Conservation (phyloP, 2,329 filamentous ascomycete species). For the Epichloe sp. region DNA sequence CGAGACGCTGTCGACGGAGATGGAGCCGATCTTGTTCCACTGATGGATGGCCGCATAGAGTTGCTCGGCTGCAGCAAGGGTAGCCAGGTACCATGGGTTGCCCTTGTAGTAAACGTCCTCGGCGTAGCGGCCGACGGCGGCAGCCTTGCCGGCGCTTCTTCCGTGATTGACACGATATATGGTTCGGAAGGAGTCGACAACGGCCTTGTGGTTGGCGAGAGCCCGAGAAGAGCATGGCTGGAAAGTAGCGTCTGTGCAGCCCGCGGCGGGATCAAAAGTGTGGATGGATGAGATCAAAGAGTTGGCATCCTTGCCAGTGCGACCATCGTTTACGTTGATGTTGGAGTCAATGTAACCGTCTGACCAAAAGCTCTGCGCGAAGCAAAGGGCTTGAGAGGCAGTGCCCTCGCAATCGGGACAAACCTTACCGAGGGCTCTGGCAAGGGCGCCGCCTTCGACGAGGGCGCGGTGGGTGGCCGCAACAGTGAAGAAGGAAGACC, state of each 20-base stretch:
- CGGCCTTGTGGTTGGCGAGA: constrained; percentile 62
- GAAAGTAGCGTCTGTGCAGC: constrained; percentile 59
- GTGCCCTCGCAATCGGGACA: constrained; percentile 49
- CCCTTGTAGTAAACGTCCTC: constrained; percentile 66
- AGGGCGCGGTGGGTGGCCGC: constrained; percentile 56
- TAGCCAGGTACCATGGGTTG: constrained; percentile 72
- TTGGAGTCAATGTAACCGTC: constrained; percentile 55
- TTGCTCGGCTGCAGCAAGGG: constrained; percentile 65
- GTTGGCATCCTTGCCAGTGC: constrained; percentile 60
- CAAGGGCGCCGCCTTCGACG: constrained; percentile 53
- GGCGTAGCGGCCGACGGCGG: constrained; percentile 53
- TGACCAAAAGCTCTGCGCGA: constrained; percentile 62
- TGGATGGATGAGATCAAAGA: constrained; percentile 54
- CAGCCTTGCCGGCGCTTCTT: constrained; percentile 43
- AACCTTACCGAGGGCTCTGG: constrained; percentile 45
- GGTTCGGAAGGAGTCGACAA: constrained; percentile 64
- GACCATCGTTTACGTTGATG: constrained; percentile 46
- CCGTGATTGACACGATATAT: constrained; percentile 57
- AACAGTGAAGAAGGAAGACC: constrained; percentile 69
- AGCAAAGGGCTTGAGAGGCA: constrained; percentile 60
- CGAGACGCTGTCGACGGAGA: constrained; percentile 52
- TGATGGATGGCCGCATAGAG: constrained; percentile 64
- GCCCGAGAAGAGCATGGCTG: constrained; percentile 61
- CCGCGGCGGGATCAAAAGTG: constrained; percentile 52
- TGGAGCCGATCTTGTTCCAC: constrained; percentile 49